Evolutionary conservation across 345 rosid genomes (phyloP).

Genomic region (Hibiscus trionum): DNA sequence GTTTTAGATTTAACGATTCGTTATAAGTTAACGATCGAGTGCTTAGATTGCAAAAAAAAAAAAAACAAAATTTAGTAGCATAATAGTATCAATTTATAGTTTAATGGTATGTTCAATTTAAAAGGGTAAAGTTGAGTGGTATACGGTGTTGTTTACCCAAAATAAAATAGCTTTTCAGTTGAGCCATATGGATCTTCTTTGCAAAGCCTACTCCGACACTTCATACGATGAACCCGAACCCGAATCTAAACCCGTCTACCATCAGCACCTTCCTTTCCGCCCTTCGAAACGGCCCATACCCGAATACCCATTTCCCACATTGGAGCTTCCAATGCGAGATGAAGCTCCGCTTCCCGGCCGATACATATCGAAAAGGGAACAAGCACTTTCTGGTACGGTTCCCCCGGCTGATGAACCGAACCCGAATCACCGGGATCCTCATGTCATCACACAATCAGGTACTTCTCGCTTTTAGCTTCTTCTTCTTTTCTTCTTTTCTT

Average conservation of each 20-base stretch:
- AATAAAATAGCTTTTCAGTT: neutral
- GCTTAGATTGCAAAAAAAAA: no score
- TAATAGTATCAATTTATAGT: no score
- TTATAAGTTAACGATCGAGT: no score
- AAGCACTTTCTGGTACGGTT: slow-evolving; percentile 26
- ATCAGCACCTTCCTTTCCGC: neutral
- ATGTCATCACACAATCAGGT: slow-evolving; percentile 29
- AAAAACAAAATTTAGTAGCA: no score
- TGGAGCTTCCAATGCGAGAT: slow-evolving; percentile 1
- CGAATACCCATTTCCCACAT: neutral
- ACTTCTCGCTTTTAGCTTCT: neutral
- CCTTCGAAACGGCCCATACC: slow-evolving; percentile 23
- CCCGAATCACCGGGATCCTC: neutral
- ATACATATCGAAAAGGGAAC: slow-evolving; percentile 69
- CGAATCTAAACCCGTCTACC: neutral
- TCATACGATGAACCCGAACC: slow-evolving; percentile 39
- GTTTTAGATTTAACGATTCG: no score
- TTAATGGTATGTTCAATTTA: no score
- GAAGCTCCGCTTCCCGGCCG: slow-evolving; percentile 53
- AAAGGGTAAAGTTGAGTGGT: no score
- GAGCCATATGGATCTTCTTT: slow-evolving; percentile 50
- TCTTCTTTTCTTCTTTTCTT: no score
- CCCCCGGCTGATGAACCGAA: slow-evolving; percentile 3
- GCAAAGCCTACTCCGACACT: slow-evolving; percentile 36
- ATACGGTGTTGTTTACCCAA: no score